Conservation (phyloP, 2,329 filamentous ascomycete genomes). For the Neonectria neomacrospora region DNA sequence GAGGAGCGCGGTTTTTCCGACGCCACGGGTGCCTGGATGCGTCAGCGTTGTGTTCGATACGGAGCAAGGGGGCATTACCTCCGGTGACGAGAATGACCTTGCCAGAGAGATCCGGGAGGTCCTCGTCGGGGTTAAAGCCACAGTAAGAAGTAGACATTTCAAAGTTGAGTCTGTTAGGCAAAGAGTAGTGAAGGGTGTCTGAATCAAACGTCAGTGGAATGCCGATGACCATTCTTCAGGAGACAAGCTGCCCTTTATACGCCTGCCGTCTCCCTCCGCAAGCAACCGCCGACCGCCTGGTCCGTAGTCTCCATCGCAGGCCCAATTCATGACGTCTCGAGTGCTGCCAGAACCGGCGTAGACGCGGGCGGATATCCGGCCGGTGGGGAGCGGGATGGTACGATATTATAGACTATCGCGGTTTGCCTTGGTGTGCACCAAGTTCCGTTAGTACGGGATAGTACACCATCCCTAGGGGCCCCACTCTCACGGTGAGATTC, state of each 20-base stretch:
- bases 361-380: slow-evolving; percentile 30
- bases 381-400: slow-evolving; percentile 15
- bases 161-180: background rate
- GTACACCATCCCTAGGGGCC: background rate
- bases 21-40: slow-evolving; percentile 49
- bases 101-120: slow-evolving; percentile 57
- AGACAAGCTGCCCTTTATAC: background rate
- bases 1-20: slow-evolving; percentile 43
- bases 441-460: slow-evolving; percentile 30
- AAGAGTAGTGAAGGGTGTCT: background rate
- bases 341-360: background rate
- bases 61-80: slow-evolving; percentile 46
- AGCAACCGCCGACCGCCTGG: background rate
- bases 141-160: slow-evolving; percentile 27
- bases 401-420: slow-evolving; percentile 21
- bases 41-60: slow-evolving; percentile 9
- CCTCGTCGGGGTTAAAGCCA: slow-evolving; percentile 52
- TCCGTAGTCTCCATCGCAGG: background rate
- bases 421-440: fast-evolving
- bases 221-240: background rate
- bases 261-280: background rate
- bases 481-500: slow-evolving; percentile 13
- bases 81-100: slow-evolving; percentile 64
- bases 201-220: background rate
- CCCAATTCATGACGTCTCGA: background rate